Evolutionary conservation across 495 filamentous ascomycete genomes (phyloP), one percentile per base, ranked within the genome.

Genomic region (Hypoxylon lienhwacheense): DNA sequence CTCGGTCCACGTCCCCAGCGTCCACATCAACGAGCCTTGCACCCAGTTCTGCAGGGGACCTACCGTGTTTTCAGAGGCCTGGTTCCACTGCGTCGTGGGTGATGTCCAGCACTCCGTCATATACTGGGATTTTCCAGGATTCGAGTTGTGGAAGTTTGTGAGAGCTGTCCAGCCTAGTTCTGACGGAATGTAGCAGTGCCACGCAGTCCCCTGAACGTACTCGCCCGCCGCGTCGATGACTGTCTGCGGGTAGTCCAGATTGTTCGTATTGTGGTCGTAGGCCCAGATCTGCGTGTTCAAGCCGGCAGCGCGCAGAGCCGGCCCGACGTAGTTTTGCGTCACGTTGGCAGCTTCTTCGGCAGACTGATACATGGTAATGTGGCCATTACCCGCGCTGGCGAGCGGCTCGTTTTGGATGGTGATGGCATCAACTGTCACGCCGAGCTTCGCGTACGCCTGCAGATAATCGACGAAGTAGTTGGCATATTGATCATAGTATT

Each of bases 61-160:
- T 60, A 83, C 73, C 6, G 76, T 77, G 61, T 80, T 82, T 63
- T 75, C 70, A 7, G 71, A 74, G 0, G 75, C 72, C 45, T 79
- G 74, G 56, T 77, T 69, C 76, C 79, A 81, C 14, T 69, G 52
- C 6, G 72, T 73, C 1, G 59, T 45, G 2, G 55, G 49, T 0
- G 71, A 68, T 1, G 73, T 80, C 75, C 78, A 81, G 59, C 80
- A 83, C 63, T 83, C 80, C 11, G 79, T 81, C 80, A 83, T 83
- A 61, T 78, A 81, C 63, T 82, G 79, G 5, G 66, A 67, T 3
- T 70, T 67, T 20, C 47, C 44, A 0, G 77, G 76, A 55, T 78
- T 77, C 0, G 53, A 55, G 44, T 74, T 61, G 47, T 79, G 71
- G 53, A 82, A 81, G 21, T 69, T 46, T 12, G 67, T 75, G 28